A percentile compares a stretch with the other conserved stretches of the same genome.
These are phyloP conservation scores for Cutaneotrichosporon sp. DNA, from an alignment of 1,284 basidiomycete species.

Conservation along the genomic window DNA sequence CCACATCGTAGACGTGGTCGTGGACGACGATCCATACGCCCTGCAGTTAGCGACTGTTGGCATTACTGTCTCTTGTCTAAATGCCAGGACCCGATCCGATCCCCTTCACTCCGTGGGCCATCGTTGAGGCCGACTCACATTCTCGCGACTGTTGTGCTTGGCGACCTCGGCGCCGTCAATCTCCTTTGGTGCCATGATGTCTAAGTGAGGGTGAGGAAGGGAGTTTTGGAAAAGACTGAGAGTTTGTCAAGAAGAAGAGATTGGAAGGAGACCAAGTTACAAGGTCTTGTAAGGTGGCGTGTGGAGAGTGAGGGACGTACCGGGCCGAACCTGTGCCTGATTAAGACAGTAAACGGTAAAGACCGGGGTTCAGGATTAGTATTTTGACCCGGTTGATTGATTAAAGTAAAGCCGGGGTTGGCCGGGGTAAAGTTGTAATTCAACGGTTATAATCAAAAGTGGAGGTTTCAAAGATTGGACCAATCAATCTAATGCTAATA, in stretches of 20 bases:
- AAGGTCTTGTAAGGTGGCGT: no score
- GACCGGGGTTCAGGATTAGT: no score
- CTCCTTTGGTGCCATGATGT: slow-evolving; percentile 14
- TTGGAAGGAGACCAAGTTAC: neutral
- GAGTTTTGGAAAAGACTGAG: neutral
- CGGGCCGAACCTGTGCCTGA: no score
- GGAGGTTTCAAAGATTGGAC: no score
- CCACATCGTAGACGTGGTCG: slow-evolving; percentile 74
- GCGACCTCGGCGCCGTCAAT: slow-evolving; percentile 50
- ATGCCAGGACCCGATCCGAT: no score
- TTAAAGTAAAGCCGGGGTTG: no score
- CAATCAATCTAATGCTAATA: neutral
- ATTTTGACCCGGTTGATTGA: no score
- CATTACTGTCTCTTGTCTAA: neutral
- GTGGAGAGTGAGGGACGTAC: no score
- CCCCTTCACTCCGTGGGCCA: no score
- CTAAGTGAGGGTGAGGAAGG: neutral
- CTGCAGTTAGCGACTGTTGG: slow-evolving; percentile 41
- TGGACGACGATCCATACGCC: slow-evolving; percentile 89
- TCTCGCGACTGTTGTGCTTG: slow-evolving; percentile 50
- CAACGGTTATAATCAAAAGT: no score
- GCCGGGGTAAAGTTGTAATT: no score
- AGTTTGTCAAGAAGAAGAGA: neutral
- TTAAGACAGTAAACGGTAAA: no score
- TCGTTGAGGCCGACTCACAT: slow-evolving; percentile 28